Base-by-base conservation (phyloP, 148 eudicot genomes). In the Arctostaphylos glauca region DNA sequence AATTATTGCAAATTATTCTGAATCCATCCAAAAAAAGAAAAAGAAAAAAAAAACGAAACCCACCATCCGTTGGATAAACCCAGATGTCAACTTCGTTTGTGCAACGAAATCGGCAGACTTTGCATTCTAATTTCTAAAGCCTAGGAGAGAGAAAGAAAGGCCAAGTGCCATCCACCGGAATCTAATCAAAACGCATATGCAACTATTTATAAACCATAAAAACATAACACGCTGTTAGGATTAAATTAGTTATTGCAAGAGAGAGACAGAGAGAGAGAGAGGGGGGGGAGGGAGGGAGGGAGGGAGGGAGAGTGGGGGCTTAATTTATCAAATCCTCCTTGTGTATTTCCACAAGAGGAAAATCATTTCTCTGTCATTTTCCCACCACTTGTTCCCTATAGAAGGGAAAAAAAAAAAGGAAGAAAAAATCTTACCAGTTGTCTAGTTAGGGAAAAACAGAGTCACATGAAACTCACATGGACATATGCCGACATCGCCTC, bases 1-100 rank as follows among this genome's bases (percentile, higher is more conserved):
- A 31, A 31, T 31, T 31, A 31, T 31, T 31, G 38, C 38, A 31
- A 31, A 31, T 31, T 31, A 54, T 54, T 53, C 3, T 0, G 0
- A 13, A 54, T 10, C 67, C 67, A 60, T 18, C 21, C 8, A 4
- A 60, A n/a, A 60, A 60, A 31, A n/a, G 21, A 14, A 13, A 12
- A 9, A 13, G 8, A 5, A 64, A 66, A 25, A 66, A 64, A 16
- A 66, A 66, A 66, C 12, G 71, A 25, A 31, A 66, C 71, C 71
- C 71, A 66, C 71, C 71, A 66, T 66, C 31, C 71, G 71, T 66
- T 66, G 71, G 71, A 31, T 66, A 66, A 66, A 66, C 71, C 74
- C 47, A 70, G 74, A 74, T 47, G 77, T 47, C 53, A 74, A 74
- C 53, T 47, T 44, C 50, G 48, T 47, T 47, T n/a, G 12, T 9